phyloP scores from a whole-genome alignment of 1,284 basidiomycete species.

The Sporisorium scitamineum region DNA sequence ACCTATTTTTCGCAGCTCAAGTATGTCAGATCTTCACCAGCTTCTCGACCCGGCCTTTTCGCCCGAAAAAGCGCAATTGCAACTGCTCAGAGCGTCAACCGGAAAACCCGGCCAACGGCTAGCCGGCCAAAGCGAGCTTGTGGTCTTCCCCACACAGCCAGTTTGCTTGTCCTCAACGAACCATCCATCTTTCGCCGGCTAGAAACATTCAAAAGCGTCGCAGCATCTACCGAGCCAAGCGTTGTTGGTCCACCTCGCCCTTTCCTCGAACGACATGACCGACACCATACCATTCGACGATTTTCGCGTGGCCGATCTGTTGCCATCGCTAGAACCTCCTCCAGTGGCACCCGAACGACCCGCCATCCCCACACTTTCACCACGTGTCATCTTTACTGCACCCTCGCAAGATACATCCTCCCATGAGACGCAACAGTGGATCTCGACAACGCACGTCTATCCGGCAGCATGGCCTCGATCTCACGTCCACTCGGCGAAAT shows the following conservation, averaged over 20 bases:
- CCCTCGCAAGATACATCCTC: constrained; percentile 40
- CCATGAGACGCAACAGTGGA: constrained; percentile 68
- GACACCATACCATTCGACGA: constrained; percentile 27
- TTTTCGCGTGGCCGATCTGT: constrained; percentile 27
- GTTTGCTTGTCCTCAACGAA: constrained; percentile 6
- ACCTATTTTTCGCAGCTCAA: not conserved
- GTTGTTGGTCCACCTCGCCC: not conserved
- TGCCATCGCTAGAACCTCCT: constrained; percentile 38
- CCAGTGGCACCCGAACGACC: constrained; percentile 10
- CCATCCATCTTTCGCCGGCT: not conserved
- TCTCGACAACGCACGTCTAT: constrained; percentile 77
- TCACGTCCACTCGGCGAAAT: constrained; percentile 41
- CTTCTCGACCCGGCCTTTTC: constrained; percentile 7
- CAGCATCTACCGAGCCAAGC: no score
- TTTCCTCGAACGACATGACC: not conserved
- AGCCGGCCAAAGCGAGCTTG: constrained; percentile 12
- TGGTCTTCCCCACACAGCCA: not conserved
- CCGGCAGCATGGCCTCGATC: constrained; percentile 78
- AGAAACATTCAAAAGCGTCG: constrained; percentile 2
- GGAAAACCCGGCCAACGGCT: constrained; percentile 28
- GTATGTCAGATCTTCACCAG: not conserved
- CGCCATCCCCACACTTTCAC: constrained; percentile 13
- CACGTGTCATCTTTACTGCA: constrained; percentile 39
- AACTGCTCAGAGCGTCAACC: constrained; percentile 1
- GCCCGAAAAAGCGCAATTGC: constrained; percentile 19